These are phyloP conservation scores for Bimuria novae-zelandiae DNA, from an alignment of 2,329 filamentous ascomycete species.

Conservation along the genomic window DNA sequence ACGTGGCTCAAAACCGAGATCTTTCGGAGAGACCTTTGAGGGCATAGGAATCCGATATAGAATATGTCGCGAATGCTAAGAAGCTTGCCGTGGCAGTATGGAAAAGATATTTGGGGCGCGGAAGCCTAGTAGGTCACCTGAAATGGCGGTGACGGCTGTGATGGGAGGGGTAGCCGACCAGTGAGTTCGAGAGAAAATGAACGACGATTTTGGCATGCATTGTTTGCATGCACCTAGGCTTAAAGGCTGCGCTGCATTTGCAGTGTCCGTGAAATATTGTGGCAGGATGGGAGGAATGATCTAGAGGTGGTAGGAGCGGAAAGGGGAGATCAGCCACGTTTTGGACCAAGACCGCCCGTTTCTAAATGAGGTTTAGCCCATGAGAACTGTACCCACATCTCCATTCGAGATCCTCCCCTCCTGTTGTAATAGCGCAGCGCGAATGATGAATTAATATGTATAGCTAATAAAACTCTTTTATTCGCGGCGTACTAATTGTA, in stretches of 20 bases:
- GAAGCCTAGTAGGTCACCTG: not conserved
- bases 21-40: not conserved
- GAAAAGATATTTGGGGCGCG: not conserved
- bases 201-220: not conserved
- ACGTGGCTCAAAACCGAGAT: not conserved
- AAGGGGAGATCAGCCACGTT: conserved; percentile 1
- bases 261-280: not conserved
- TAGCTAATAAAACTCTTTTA: too few relatives aligned
- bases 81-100: not conserved
- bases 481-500: not conserved
- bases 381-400: not conserved
- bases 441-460: too few relatives aligned
- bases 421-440: not conserved
- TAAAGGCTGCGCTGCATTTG: not conserved
- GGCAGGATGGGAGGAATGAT: not conserved
- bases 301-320: not conserved
- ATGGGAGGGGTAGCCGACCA: not conserved
- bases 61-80: not conserved
- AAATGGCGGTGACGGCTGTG: not conserved
- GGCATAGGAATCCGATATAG: not conserved
- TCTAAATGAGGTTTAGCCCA: not conserved
- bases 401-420: not conserved
- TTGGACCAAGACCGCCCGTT: not conserved
- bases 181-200: not conserved
- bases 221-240: not conserved